phyloP scores from a whole-genome alignment of 164 flowering plant genomes.

The Cinnamomum chago region DNA sequence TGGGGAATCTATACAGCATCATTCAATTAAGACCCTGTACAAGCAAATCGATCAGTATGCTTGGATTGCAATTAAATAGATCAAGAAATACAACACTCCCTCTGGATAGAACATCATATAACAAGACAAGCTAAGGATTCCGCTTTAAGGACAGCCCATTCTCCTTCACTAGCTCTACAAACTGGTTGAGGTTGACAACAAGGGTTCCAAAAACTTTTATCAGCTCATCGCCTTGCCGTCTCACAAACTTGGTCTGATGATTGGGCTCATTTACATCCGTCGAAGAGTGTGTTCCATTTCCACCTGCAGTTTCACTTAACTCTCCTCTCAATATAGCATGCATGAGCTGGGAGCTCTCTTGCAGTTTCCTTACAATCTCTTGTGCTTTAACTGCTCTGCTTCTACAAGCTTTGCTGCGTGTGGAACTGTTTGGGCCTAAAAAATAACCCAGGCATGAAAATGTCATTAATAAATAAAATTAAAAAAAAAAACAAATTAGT shows the following conservation, averaged over 20 bases:
- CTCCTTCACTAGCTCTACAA: slow-evolving; percentile 18
- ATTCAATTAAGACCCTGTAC: too few species aligned
- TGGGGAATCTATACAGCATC: too few species aligned
- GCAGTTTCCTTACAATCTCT: slow-evolving; percentile 23
- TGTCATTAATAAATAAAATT: background rate
- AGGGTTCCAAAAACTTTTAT: slow-evolving; percentile 45
- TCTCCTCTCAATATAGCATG: slow-evolving; percentile 36
- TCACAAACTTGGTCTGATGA: slow-evolving; percentile 20
- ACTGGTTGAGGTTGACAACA: slow-evolving; percentile 31
- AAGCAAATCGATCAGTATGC: too few species aligned
- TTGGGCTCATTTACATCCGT: slow-evolving; percentile 15
- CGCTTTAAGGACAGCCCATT: background rate
- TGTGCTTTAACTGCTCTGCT: slow-evolving; percentile 15
- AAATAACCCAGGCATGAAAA: background rate
- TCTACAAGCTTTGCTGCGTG: slow-evolving; percentile 1
- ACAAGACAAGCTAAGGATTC: background rate
- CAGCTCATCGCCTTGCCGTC: slow-evolving; percentile 52
- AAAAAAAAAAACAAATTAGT: background rate
- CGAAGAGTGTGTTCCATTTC: background rate
- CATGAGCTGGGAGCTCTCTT: slow-evolving; percentile 29
- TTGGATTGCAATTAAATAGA: too few species aligned
- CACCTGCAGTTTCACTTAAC: slow-evolving; percentile 10
- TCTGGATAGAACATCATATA: too few species aligned
- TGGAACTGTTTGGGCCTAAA: slow-evolving; percentile 13
- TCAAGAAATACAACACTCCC: too few species aligned